Evolutionary conservation across 179 eudicot genomes (phyloP), one percentile per base, ranked within the genome.

Genomic region (Nepenthes alata): DNA sequence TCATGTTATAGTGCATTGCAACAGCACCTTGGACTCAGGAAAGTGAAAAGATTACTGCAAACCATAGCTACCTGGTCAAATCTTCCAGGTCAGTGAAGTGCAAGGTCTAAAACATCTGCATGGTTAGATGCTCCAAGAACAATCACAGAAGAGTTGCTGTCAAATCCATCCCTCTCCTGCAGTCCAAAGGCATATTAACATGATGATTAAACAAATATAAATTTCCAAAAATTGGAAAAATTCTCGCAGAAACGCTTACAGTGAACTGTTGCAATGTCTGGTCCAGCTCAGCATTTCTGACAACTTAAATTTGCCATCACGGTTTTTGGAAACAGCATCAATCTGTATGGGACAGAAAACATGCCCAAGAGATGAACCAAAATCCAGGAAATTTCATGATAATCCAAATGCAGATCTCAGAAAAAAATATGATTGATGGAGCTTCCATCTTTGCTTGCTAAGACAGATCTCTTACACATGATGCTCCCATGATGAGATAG

Each of bases 151-250:
- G 98, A 86, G 61, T 80, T 91, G 80, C 93, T 91, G 70, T 91
- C 98, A 80, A 91, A 91, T 37, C 96, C 98, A 80, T 91, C 98
- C 98, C 86, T 89, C 73, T 91, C 98, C 98, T 91, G 90, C 79
- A 84, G 68, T 11, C 14, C 41, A 47, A 52, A 37, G 48, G 45
- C 59, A 9, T 0, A 47, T 54, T 39, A 71, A 37, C 10, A 8
- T n/a, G 37, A 62, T 16, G 12, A 59, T 44, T 47, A 57, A 53
- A 39, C 52, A 59, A 9, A 47, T 35, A 60, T 34, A 9, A 54
- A 55, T 13, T 16, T 41, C 45, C 45, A 52, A 48, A 53, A 41
- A 52, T 58, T 15, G 11, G 6, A 8, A n/a, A 35, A 3, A 11
- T 47, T 7, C 9, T 10, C 39, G 56, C 56, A 6, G 41, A 57